These are phyloP conservation scores for Chloranthus sessilifolius DNA, from an alignment of 164 flowering plant genomes.

Conservation along the genomic window DNA sequence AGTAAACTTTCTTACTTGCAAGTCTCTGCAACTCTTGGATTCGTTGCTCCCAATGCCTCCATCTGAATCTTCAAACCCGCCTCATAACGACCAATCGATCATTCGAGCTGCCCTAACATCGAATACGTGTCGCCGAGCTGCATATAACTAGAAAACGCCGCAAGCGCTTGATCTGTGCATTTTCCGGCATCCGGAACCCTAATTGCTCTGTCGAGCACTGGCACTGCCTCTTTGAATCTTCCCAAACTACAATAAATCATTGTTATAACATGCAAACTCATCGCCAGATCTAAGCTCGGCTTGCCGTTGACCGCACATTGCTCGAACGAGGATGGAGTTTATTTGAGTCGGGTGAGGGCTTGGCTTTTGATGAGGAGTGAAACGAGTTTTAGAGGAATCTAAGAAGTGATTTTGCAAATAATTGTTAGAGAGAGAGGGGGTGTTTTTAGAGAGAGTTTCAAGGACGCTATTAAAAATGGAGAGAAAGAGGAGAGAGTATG, in stretches of 20 bases:
- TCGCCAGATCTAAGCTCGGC: constrained; percentile 82
- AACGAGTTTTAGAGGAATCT: too few species aligned
- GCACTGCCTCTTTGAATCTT: constrained; percentile 86
- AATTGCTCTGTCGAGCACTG: constrained; percentile 82
- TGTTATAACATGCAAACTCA: constrained; percentile 94
- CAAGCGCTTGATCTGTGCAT: constrained; percentile 90
- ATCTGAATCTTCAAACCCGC: constrained; percentile 82
- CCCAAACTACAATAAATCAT: constrained; percentile 93
- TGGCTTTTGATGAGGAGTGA: too few species aligned
- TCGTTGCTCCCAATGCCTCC: constrained; percentile 76
- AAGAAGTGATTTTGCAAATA: too few species aligned
- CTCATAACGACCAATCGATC: constrained; percentile 64
- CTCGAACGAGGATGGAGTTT: too few species aligned
- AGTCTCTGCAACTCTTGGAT: constrained; percentile 97
- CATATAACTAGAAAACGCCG: constrained; percentile 90
- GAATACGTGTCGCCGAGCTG: constrained; percentile 95
- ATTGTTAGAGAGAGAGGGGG: too few species aligned
- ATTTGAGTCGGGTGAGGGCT: too few species aligned
- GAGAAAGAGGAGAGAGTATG: too few species aligned
- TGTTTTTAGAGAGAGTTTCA: too few species aligned
- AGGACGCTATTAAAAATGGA: too few species aligned
- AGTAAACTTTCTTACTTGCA: constrained; percentile 93
- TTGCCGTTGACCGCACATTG: constrained; percentile 57
- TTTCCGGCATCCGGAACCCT: constrained; percentile 50
- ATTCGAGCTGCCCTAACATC: constrained; percentile 87